phyloP scores from a whole-genome alignment of 2,329 filamentous ascomycete genomes.

The Mycosphaerella arachidis region DNA sequence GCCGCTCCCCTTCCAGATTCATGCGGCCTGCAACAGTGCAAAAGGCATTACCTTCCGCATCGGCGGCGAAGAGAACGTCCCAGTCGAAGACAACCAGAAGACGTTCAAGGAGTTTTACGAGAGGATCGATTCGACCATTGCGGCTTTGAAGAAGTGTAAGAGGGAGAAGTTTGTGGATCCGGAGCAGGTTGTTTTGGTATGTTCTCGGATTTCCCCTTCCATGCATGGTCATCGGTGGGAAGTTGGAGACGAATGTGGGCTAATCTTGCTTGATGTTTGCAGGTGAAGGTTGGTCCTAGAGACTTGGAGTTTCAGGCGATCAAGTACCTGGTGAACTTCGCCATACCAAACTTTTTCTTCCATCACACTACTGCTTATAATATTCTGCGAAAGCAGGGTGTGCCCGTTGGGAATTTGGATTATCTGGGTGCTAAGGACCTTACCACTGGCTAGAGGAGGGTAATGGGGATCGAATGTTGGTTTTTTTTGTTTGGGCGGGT shows the following conservation, averaged over 20 bases:
- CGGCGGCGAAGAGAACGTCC: constrained; percentile 32
- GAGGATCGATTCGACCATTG: constrained; percentile 46
- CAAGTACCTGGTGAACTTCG: constrained; percentile 48
- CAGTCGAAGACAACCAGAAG: constrained; percentile 41
- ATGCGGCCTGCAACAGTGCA: constrained; percentile 40
- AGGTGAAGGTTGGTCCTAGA: constrained; percentile 30
- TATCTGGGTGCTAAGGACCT: constrained; percentile 40
- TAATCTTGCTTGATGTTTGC: neutral
- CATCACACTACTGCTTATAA: constrained; percentile 57
- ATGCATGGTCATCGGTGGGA: too few species aligned
- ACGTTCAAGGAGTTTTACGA: constrained; percentile 48
- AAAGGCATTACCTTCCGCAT: constrained; percentile 40
- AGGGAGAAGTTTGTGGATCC: constrained; percentile 39
- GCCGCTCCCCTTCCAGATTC: constrained; percentile 43
- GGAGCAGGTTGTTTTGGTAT: constrained; percentile 11
- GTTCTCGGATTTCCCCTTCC: too few species aligned
- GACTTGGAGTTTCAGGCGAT: constrained; percentile 41
- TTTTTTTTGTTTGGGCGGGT: neutral
- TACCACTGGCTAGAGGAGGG: neutral
- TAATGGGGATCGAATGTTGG: neutral
- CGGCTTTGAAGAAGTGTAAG: constrained; percentile 44
- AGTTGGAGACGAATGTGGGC: too few species aligned
- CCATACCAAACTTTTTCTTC: constrained; percentile 60
- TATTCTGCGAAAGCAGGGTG: constrained; percentile 58
- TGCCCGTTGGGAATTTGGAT: constrained; percentile 58